phyloP scores from a whole-genome alignment of 2,329 filamentous ascomycete genomes.

The Venturia nashicola region DNA sequence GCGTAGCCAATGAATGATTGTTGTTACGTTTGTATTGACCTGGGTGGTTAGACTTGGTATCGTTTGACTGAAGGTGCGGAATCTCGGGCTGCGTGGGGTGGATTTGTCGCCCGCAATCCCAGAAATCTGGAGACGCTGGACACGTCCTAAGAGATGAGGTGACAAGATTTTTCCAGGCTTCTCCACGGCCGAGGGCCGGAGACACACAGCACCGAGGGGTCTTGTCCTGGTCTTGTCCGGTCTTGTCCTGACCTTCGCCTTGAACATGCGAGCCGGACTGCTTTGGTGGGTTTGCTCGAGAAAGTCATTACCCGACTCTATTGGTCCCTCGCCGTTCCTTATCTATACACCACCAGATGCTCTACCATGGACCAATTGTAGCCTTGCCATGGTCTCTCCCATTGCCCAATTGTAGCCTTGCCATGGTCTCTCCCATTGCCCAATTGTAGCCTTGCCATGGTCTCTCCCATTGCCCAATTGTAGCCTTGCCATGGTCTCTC shows the following conservation, averaged over 20 bases:
- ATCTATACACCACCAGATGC: constrained; percentile 3
- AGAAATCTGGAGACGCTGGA: neutral
- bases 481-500: neutral
- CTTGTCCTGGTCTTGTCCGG: too few relatives aligned
- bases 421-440: neutral
- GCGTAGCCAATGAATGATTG: neutral
- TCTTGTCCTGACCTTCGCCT: too few relatives aligned
- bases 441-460: neutral
- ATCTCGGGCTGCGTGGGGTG: too few relatives aligned
- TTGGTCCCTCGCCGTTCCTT: neutral
- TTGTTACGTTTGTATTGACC: neutral
- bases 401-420: too few relatives aligned
- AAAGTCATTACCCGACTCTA: neutral
- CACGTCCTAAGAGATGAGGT: neutral
- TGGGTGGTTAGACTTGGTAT: too few relatives aligned
- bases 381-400: neutral
- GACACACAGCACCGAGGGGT: neutral
- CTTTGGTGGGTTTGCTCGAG: too few relatives aligned
- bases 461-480: neutral
- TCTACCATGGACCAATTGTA: neutral
- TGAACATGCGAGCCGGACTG: neutral
- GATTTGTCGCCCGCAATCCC: neutral
- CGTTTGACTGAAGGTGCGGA: too few relatives aligned
- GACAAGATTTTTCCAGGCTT: neutral
- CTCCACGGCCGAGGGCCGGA: neutral